Conservation (phyloP, 2,329 filamentous ascomycete genomes). For the Teratosphaeria destructans region DNA sequence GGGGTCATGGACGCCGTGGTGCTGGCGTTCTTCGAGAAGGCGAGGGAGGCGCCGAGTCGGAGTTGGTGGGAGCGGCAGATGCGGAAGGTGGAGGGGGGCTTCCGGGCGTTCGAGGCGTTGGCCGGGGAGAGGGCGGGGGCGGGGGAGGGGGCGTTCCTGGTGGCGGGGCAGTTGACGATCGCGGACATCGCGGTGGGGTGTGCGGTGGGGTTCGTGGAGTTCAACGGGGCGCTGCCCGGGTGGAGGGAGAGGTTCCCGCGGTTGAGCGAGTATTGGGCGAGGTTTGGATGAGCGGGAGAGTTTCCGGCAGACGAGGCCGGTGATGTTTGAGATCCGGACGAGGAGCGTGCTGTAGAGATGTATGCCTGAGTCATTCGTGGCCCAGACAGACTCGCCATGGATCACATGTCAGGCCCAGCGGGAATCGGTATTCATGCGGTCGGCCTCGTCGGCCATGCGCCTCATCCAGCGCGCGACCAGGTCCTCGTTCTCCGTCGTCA, state of each 20-base stretch:
- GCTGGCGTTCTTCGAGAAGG: slow-evolving; percentile 10
- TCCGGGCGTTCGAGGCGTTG: background rate
- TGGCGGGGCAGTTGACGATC: slow-evolving; percentile 11
- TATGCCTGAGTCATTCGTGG: too few relatives aligned
- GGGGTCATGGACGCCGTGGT: slow-evolving; percentile 12
- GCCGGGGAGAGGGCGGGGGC: background rate
- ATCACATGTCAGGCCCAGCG: slow-evolving; percentile 14
- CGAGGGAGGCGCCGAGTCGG: slow-evolving; percentile 3
- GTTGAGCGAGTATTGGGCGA: background rate
- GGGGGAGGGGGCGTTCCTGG: slow-evolving; percentile 6
- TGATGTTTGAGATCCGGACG: background rate
- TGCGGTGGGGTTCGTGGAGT: slow-evolving; percentile 11
- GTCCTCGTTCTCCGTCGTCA: slow-evolving; percentile 76
- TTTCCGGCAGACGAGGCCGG: background rate
- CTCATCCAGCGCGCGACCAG: slow-evolving; percentile 87
- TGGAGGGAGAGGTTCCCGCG: slow-evolving; percentile 11
- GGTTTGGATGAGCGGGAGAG: background rate
- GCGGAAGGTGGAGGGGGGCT: slow-evolving; percentile 7
- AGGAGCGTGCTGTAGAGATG: background rate
- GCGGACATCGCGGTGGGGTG: slow-evolving; percentile 14
- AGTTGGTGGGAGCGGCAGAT: slow-evolving; percentile 8
- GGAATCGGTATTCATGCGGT: slow-evolving; percentile 61
- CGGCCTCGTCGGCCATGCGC: slow-evolving; percentile 73
- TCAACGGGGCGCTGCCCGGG: slow-evolving; percentile 5
- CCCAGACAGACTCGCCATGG: too few relatives aligned